phyloP scores from a whole-genome alignment of 2,329 filamentous ascomycete species.

The Penicillium frequentans region DNA sequence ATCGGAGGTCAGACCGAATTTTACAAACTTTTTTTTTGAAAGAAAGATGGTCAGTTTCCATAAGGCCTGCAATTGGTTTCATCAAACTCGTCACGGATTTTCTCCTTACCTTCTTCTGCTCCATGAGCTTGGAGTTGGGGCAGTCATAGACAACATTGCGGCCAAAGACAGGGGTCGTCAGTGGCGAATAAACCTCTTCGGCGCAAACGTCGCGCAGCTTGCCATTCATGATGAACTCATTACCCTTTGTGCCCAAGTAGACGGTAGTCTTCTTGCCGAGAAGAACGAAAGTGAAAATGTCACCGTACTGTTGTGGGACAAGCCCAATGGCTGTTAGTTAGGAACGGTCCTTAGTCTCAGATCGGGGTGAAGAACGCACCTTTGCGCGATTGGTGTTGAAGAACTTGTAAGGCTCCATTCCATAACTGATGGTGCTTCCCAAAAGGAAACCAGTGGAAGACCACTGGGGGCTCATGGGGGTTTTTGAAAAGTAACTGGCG shows the following conservation, averaged over 20 bases:
- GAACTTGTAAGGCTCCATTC: slow-evolving; percentile 74
- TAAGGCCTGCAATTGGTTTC: neutral
- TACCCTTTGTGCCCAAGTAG: slow-evolving; percentile 76
- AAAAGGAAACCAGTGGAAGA: slow-evolving; percentile 67
- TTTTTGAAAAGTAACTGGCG: slow-evolving; percentile 79
- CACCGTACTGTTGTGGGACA: slow-evolving; percentile 64
- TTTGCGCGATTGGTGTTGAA: slow-evolving; percentile 68
- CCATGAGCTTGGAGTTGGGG: slow-evolving; percentile 89
- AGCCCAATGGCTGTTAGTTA: neutral
- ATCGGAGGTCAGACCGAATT: slow-evolving; percentile 62
- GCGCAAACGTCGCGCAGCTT: slow-evolving; percentile 88
- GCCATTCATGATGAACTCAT: slow-evolving; percentile 89
- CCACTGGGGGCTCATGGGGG: slow-evolving; percentile 70
- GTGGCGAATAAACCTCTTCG: slow-evolving; percentile 82
- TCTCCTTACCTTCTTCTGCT: slow-evolving; percentile 79
- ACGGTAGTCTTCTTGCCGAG: slow-evolving; percentile 89
- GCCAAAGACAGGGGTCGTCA: slow-evolving; percentile 73
- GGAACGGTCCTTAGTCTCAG: neutral
- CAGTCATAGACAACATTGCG: slow-evolving; percentile 88
- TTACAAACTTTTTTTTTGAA: slow-evolving; percentile 52
- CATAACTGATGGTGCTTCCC: slow-evolving; percentile 89
- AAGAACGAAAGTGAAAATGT: slow-evolving; percentile 85
- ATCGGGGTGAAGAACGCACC: slow-evolving; percentile 50
- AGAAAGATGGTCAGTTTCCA: neutral
- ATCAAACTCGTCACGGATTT: neutral